These are phyloP conservation scores for Lecanosticta acicola DNA, from an alignment of 2,329 filamentous ascomycete species.

Conservation along the genomic window DNA sequence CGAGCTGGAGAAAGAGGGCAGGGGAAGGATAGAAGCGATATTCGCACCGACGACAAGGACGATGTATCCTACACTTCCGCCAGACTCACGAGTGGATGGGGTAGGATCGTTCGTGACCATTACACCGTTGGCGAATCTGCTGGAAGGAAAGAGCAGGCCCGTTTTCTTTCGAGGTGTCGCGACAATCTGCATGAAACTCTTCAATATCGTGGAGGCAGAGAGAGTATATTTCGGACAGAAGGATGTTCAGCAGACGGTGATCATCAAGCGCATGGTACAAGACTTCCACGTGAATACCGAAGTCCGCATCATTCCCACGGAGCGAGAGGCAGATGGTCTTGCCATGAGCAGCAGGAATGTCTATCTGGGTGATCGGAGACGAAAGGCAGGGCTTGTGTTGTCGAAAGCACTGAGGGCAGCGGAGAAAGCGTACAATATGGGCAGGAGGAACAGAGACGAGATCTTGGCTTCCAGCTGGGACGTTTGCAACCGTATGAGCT, in stretches of 20 bases:
- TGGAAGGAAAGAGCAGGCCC: constrained; percentile 80
- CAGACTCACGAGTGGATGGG: constrained; percentile 65
- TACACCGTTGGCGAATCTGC: constrained; percentile 70
- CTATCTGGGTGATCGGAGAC: constrained; percentile 73
- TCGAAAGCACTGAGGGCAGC: constrained; percentile 64
- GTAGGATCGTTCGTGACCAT: constrained; percentile 87
- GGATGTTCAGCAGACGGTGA: constrained; percentile 90
- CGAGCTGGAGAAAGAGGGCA: constrained; percentile 53
- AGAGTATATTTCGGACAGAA: constrained; percentile 94
- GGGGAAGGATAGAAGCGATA: constrained; percentile 69
- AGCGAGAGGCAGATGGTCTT: constrained; percentile 72
- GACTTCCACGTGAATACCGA: constrained; percentile 78
- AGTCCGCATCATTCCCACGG: constrained; percentile 68
- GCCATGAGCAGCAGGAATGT: constrained; percentile 92
- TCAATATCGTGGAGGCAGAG: constrained; percentile 74
- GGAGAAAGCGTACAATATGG: constrained; percentile 57
- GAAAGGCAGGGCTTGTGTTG: constrained; percentile 67
- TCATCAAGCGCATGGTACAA: constrained; percentile 78
- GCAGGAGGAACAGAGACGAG: constrained; percentile 52
- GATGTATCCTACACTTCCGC: constrained; percentile 82
- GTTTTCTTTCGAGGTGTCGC: constrained; percentile 97
- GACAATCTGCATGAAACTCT: constrained; percentile 91
- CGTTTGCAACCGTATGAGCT: constrained; percentile 51
- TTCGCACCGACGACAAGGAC: constrained; percentile 77
- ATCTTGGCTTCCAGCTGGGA: constrained; percentile 67